A percentile compares a stretch with the other conserved stretches of the same genome.
Conservation (phyloP, 305 asterid species). For the Solanum hybrid region DNA sequence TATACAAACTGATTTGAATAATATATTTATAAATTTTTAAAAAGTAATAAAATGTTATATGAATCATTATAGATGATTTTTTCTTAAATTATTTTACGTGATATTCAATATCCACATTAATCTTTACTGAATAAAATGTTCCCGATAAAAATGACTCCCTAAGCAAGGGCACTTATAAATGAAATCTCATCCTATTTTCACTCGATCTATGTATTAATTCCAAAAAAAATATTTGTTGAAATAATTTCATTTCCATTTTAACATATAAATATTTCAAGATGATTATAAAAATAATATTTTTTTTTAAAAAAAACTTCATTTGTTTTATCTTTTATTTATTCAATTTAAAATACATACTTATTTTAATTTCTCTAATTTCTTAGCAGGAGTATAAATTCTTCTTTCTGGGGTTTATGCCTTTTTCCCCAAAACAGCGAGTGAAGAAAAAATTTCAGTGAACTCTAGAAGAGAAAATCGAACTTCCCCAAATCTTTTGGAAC, state of each 20-base stretch:
- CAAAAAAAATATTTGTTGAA: background rate
- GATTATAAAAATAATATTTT: background rate
- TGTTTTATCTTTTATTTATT: background rate
- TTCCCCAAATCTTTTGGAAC: background rate
- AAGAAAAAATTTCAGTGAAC: background rate
- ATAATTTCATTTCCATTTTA: background rate
- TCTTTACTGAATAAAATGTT: no score
- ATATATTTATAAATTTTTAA: accelerated
- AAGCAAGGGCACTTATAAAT: background rate
- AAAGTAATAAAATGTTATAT: background rate
- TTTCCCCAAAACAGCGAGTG: background rate
- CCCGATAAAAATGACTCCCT: accelerated
- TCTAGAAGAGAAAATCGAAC: background rate
- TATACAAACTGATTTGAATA: accelerated
- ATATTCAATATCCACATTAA: background rate
- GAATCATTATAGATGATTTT: background rate
- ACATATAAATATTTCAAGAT: background rate
- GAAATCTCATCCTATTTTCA: background rate
- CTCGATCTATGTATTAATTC: background rate
- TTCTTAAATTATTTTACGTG: accelerated
- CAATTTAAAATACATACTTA: background rate
- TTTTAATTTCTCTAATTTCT: background rate
- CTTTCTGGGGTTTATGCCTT: background rate
- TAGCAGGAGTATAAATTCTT: background rate
- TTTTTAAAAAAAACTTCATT: no score